Percentiles rank a stretch among this genome's conserved stretches.
phyloP scores from a whole-genome alignment of 331 rosid genomes.

The Cydonia oblonga region DNA sequence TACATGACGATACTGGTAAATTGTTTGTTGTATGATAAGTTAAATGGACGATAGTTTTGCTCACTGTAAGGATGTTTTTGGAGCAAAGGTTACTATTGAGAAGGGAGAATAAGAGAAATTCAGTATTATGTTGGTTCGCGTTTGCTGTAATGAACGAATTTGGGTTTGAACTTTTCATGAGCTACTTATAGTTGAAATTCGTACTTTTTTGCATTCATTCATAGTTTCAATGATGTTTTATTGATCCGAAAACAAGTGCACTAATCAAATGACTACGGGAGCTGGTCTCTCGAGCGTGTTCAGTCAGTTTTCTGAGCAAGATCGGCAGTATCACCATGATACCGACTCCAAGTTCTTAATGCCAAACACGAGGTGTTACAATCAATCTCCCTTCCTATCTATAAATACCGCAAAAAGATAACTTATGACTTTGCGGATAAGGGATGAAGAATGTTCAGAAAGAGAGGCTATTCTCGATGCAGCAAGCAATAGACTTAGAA shows the following conservation, averaged over 20 bases:
- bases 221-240: background rate
- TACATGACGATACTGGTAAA: conserved; percentile 41
- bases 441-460: no score
- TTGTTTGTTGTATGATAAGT: conserved; percentile 35
- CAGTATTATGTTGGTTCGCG: conserved; percentile 2
- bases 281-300: background rate
- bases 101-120: conserved; percentile 18
- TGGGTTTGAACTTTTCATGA: background rate
- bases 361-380: no score
- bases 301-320: no score
- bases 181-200: background rate
- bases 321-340: no score
- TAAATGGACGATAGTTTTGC: conserved; percentile 28
- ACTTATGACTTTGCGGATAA: background rate
- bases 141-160: conserved; percentile 29
- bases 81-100: conserved; percentile 4
- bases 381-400: background rate
- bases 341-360: no score
- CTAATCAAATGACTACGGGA: background rate
- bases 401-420: background rate
- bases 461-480: no score
- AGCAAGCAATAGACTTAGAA: no score
- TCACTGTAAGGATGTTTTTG: conserved; percentile 18
- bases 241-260: background rate
- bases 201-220: background rate